phyloP scores from a whole-genome alignment of 192 early-diverging fungal genomes.

The Funneliformis geosporum region DNA sequence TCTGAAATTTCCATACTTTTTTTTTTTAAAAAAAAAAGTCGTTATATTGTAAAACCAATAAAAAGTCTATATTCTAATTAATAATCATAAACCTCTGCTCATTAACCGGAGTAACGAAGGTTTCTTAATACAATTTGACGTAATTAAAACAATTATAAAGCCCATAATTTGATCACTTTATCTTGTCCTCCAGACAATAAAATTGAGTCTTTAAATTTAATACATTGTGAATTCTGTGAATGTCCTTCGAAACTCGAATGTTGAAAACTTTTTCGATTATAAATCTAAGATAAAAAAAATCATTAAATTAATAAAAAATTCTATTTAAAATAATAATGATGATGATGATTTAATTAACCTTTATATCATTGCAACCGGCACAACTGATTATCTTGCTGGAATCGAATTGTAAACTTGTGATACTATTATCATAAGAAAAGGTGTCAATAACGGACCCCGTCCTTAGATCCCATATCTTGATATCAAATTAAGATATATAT shows the following conservation, averaged over 20 bases:
- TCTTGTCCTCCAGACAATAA: conserved; percentile 64
- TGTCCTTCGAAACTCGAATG: conserved; percentile 54
- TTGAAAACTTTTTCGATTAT: conserved; percentile 65
- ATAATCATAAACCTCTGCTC: not conserved
- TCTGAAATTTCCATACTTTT: not conserved
- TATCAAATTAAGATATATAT: not conserved
- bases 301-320: not conserved
- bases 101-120: not conserved
- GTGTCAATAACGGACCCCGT: conserved; percentile 65
- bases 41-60: too few relatives aligned
- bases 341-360: not conserved
- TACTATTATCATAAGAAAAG: conserved; percentile 54
- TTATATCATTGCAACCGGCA: conserved; percentile 41
- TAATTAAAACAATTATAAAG: conserved; percentile 41
- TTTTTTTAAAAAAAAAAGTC: not conserved
- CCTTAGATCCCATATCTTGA: conserved; percentile 74
- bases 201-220: conserved; percentile 48
- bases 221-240: conserved; percentile 45
- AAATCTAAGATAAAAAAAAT: conserved; percentile 45
- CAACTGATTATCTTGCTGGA: conserved; percentile 57
- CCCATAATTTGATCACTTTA: conserved; percentile 68
- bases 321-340: not conserved
- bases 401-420: conserved; percentile 57
- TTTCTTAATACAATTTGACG: not conserved
- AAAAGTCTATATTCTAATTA: not conserved